These are phyloP conservation scores for Musa itinerans DNA, from an alignment of 176 grass and related monocot species.

Conservation along the genomic window DNA sequence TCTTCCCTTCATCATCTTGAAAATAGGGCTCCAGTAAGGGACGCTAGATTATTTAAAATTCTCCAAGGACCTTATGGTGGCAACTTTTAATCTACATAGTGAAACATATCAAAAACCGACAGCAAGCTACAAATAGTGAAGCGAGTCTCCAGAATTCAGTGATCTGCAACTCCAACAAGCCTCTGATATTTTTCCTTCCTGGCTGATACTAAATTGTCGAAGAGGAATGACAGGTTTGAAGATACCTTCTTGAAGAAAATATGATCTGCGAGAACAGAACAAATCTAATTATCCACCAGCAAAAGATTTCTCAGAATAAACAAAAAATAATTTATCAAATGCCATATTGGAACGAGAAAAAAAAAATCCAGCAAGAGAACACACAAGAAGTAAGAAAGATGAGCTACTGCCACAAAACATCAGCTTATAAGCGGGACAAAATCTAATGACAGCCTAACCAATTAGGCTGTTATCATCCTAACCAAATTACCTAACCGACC, in stretches of 20 bases:
- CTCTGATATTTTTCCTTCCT: neutral
- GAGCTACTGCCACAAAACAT: neutral
- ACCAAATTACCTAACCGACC: too few relatives aligned
- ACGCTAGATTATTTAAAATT: neutral
- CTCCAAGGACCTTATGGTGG: neutral
- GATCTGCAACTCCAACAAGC: neutral
- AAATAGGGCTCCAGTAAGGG: neutral
- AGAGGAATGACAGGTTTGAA: neutral
- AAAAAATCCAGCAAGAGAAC: neutral
- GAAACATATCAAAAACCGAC: neutral
- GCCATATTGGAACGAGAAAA: neutral
- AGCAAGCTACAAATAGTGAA: neutral
- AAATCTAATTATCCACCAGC: neutral
- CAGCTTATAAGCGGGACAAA: neutral
- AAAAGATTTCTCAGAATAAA: neutral
- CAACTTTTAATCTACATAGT: neutral
- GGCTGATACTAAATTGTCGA: neutral
- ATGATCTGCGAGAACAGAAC: neutral
- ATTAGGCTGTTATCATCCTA: too few relatives aligned
- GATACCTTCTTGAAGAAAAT: neutral
- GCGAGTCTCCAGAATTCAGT: neutral
- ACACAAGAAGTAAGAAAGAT: neutral
- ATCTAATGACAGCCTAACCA: neutral
- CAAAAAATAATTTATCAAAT: neutral
- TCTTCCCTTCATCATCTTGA: constrained; percentile 53